Evolutionary conservation across 2,329 filamentous ascomycete species (phyloP).

Genomic region (Penicillium sp.): DNA sequence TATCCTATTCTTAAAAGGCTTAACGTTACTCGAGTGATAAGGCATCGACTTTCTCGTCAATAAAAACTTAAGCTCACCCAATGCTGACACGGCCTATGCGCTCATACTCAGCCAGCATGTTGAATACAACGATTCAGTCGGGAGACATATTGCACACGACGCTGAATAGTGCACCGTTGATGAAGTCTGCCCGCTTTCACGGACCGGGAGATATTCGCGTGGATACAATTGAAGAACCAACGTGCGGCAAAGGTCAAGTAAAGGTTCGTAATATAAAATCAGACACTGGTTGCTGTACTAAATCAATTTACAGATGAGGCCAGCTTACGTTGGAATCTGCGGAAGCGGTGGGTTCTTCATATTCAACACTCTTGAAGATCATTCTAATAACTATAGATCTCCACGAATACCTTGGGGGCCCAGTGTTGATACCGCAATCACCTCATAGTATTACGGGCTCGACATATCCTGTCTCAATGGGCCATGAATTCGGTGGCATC

Average conservation of each 20-base stretch:
- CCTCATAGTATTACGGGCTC: conserved; percentile 60
- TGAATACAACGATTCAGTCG: conserved; percentile 2
- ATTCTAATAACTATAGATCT: conserved; percentile 35
- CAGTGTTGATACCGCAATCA: conserved; percentile 48
- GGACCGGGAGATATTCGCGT: conserved; percentile 32
- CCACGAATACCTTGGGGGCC: conserved; percentile 53
- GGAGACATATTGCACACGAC: conserved; percentile 8
- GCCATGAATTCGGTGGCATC: conserved; percentile 64
- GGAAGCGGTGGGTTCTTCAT: conserved; percentile 17
- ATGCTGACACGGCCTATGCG: background rate
- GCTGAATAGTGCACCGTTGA: conserved; percentile 12
- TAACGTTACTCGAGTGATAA: background rate
- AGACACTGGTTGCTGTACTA: background rate
- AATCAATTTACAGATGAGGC: conserved; percentile 13
- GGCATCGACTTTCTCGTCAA: background rate
- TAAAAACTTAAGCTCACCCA: background rate
- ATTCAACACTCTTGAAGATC: background rate
- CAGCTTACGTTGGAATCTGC: conserved; percentile 31
- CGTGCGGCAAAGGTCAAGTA: conserved; percentile 53
- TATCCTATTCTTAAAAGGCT: background rate
- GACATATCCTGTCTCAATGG: conserved; percentile 59
- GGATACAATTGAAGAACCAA: conserved; percentile 28
- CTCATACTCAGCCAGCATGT: background rate
- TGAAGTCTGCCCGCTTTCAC: conserved; percentile 34
- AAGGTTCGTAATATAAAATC: conserved; percentile 17